Percentiles rank a stretch among this genome's conserved stretches.
Evolutionary conservation across 176 grass and related monocot species (phyloP).

Genomic region (Oropetium thomaeum): DNA sequence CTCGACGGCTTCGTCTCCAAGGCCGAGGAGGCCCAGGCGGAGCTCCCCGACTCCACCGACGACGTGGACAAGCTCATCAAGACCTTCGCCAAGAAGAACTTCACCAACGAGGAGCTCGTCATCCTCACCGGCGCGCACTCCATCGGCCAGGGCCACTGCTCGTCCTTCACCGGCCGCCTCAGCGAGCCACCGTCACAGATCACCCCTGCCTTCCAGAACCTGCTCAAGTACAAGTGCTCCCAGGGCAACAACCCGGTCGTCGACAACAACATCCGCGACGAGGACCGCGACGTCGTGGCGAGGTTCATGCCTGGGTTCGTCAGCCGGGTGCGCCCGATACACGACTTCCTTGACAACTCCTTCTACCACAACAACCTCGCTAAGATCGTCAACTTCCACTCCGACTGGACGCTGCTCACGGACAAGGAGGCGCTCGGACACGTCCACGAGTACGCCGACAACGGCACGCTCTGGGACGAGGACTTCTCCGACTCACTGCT

Average conservation of each 20-base stretch:
- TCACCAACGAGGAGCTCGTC: conserved; percentile 57
- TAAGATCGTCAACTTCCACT: conserved; percentile 49
- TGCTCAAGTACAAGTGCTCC: conserved; percentile 40
- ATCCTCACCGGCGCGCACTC: conserved; percentile 71
- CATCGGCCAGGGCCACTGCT: conserved; percentile 62
- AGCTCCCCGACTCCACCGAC: conserved; percentile 46
- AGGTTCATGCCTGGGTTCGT: conserved; percentile 22
- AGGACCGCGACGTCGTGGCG: not conserved
- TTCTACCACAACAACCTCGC: conserved; percentile 48
- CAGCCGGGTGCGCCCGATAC: conserved; percentile 38
- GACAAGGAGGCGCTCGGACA: conserved; percentile 11
- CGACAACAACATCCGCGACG: conserved; percentile 27
- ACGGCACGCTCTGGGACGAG: conserved; percentile 32
- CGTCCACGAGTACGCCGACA: conserved; percentile 37
- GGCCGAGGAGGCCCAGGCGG: conserved; percentile 34
- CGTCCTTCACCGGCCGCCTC: conserved; percentile 46
- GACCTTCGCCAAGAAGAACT: conserved; percentile 49
- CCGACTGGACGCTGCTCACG: conserved; percentile 45
- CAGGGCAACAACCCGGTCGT: conserved; percentile 1
- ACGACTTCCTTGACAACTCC: conserved; percentile 29
- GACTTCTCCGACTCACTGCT: conserved; percentile 50
- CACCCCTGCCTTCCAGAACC: conserved; percentile 25
- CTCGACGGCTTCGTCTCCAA: conserved; percentile 52
- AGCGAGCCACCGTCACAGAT: conserved; percentile 3
- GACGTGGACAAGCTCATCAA: conserved; percentile 25